Evolutionary conservation across 2,329 filamentous ascomycete species (phyloP).

Genomic region (Seiridium cupressi): DNA sequence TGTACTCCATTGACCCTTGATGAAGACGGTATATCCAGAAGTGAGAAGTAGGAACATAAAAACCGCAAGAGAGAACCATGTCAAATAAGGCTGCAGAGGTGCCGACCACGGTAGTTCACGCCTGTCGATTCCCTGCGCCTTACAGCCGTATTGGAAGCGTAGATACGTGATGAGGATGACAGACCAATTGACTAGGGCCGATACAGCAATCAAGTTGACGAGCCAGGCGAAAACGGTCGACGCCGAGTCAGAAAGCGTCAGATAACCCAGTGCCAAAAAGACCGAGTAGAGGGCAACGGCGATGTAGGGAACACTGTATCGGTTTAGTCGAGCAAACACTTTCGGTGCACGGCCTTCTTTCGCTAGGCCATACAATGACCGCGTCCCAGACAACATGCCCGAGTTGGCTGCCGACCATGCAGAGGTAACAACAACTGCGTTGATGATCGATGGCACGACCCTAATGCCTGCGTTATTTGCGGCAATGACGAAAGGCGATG

Average conservation of each 20-base stretch:
- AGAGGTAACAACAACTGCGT: conserved; percentile 36
- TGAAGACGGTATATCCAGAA: conserved; percentile 26
- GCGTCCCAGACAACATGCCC: conserved; percentile 44
- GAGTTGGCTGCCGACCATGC: conserved; percentile 41
- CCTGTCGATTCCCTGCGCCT: conserved; percentile 22
- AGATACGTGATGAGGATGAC: conserved; percentile 21
- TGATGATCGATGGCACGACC: conserved; percentile 34
- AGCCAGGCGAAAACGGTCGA: conserved; percentile 24
- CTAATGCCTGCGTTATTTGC: conserved; percentile 41
- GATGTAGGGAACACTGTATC: conserved; percentile 38
- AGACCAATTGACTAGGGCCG: conserved; percentile 21
- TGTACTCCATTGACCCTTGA: conserved; percentile 30
- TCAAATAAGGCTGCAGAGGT: conserved; percentile 24
- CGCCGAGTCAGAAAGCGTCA: conserved; percentile 17
- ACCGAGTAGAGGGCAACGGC: conserved; percentile 15
- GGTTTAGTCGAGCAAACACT: conserved; percentile 43
- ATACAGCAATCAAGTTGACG: conserved; percentile 22
- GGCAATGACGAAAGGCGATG: conserved; percentile 53
- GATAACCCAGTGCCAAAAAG: conserved; percentile 10
- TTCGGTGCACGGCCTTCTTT: conserved; percentile 46
- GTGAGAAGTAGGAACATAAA: conserved; percentile 23
- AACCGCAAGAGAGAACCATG: conserved; percentile 19
- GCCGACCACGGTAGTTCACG: conserved; percentile 23
- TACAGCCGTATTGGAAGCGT: conserved; percentile 18
- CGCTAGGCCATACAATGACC: conserved; percentile 46